A percentile compares a stretch with the other conserved stretches of the same genome.
Evolutionary conservation across 1,284 basidiomycete genomes (phyloP).

Genomic region (Leccinum ponderosum): DNA sequence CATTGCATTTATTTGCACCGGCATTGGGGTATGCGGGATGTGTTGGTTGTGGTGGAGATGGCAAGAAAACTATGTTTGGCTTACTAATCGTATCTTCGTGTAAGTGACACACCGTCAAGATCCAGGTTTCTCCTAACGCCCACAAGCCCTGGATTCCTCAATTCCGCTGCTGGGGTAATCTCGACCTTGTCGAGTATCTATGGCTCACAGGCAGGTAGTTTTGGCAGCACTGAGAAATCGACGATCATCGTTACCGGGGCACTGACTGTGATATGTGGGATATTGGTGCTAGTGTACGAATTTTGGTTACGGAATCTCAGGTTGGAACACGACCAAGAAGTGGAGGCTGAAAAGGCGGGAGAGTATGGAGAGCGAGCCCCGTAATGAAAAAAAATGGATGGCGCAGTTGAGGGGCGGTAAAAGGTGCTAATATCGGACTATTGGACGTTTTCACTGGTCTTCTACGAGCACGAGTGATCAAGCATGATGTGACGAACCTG

Average conservation of each 20-base stretch:
- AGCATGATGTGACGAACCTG: neutral
- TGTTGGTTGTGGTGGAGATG: conserved; percentile 59
- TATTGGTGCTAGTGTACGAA: conserved; percentile 41
- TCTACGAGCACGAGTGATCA: neutral
- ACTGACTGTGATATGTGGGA: conserved; percentile 40
- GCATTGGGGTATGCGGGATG: conserved; percentile 52
- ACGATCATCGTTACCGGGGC: conserved; percentile 49
- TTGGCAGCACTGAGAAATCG: conserved; percentile 40
- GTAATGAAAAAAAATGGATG: conserved; percentile 28
- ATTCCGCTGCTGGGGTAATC: conserved; percentile 53
- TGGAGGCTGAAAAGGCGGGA: conserved; percentile 47
- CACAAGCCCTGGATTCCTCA: conserved; percentile 51
- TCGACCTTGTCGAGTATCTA: conserved; percentile 53
- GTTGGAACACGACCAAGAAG: conserved; percentile 41
- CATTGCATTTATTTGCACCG: conserved; percentile 54
- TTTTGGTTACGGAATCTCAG: conserved; percentile 47
- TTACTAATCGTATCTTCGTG: conserved; percentile 56
- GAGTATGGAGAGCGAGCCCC: conserved; percentile 48
- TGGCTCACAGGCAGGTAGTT: conserved; percentile 46
- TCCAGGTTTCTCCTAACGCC: conserved; percentile 5
- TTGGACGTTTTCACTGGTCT: neutral
- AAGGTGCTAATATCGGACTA: neutral
- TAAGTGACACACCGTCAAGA: conserved; percentile 30
- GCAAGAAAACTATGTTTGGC: conserved; percentile 62
- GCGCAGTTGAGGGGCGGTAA: neutral